A percentile compares a stretch with the other conserved stretches of the same genome.
Conservation (phyloP, 257 asterid species). For the Oldenlandia corymbosa region DNA sequence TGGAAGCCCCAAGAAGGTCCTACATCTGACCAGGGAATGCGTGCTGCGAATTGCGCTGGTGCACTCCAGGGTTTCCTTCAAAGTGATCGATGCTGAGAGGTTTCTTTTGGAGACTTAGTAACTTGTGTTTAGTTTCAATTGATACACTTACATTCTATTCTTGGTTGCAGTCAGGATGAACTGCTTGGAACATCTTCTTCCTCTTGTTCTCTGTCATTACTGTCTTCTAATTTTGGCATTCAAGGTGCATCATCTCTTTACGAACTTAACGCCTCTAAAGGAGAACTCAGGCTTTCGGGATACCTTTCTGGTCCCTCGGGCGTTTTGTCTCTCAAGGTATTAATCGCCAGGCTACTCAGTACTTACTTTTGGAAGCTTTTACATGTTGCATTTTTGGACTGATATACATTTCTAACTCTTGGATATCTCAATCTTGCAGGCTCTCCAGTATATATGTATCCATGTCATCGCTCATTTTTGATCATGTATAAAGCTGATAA, state of each 20-base stretch:
- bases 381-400: conserved; percentile 14
- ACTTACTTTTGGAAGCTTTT: conserved; percentile 10
- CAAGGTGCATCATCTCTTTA: conserved; percentile 37
- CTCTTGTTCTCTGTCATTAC: conserved; percentile 59
- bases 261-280: conserved; percentile 44
- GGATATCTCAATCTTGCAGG: conserved; percentile 54
- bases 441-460: conserved; percentile 89
- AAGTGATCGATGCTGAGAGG: conserved; percentile 72
- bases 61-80: conserved; percentile 59
- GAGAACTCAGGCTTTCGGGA: conserved; percentile 66
- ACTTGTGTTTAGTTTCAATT: conserved; percentile 13
- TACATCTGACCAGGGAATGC: conserved; percentile 62
- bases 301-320: conserved; percentile 67
- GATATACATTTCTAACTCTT: conserved; percentile 23
- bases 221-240: conserved; percentile 61
- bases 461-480: conserved; percentile 22
- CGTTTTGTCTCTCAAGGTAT: conserved; percentile 59
- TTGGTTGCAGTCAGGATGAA: conserved; percentile 57
- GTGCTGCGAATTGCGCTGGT: conserved; percentile 75
- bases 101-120: conserved; percentile 21
- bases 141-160: conserved; percentile 18
- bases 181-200: conserved; percentile 57
- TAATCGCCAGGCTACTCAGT: conserved; percentile 8
- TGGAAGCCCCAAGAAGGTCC: conserved; percentile 67
- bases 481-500: conserved; percentile 11